phyloP scores from a whole-genome alignment of 2,329 filamentous ascomycete genomes.

The Rhynchosporium graminicola region DNA sequence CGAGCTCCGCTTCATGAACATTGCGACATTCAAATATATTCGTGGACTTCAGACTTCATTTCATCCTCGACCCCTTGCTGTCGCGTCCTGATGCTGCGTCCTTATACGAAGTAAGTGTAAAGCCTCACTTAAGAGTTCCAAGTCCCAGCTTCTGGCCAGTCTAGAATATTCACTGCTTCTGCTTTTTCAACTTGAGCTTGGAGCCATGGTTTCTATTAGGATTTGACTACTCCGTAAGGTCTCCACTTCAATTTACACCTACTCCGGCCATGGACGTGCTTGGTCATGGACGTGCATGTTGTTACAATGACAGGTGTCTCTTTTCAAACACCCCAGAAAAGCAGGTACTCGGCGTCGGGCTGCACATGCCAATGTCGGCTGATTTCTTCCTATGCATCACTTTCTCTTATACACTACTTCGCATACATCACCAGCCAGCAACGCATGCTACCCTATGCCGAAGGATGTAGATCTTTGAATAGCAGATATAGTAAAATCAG shows the following conservation, averaged over 20 bases:
- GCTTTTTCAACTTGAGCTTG: constrained; percentile 2
- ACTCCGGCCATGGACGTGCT: neutral
- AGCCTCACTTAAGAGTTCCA: neutral
- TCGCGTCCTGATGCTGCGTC: neutral
- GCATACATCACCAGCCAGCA: too few relatives aligned
- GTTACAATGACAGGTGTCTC: neutral
- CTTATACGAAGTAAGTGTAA: neutral
- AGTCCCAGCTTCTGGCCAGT: constrained; percentile 5
- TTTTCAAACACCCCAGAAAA: neutral
- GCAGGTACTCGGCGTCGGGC: constrained; percentile 15
- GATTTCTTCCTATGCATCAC: too few relatives aligned
- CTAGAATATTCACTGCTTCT: constrained; percentile 7
- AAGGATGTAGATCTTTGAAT: too few relatives aligned
- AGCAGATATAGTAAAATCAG: too few relatives aligned
- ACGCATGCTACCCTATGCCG: too few relatives aligned
- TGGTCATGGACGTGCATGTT: neutral
- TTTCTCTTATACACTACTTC: too few relatives aligned
- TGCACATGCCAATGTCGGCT: neutral
- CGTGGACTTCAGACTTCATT: neutral
- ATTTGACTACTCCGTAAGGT: neutral
- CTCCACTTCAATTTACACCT: neutral
- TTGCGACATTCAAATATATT: neutral
- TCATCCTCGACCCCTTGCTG: constrained; percentile 7
- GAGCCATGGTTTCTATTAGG: constrained; percentile 2
- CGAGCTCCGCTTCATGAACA: neutral